A percentile compares a stretch with the other conserved stretches of the same genome.
phyloP scores from a whole-genome alignment of 768 basidiomycete genomes.

The Suillus ampliporus region DNA sequence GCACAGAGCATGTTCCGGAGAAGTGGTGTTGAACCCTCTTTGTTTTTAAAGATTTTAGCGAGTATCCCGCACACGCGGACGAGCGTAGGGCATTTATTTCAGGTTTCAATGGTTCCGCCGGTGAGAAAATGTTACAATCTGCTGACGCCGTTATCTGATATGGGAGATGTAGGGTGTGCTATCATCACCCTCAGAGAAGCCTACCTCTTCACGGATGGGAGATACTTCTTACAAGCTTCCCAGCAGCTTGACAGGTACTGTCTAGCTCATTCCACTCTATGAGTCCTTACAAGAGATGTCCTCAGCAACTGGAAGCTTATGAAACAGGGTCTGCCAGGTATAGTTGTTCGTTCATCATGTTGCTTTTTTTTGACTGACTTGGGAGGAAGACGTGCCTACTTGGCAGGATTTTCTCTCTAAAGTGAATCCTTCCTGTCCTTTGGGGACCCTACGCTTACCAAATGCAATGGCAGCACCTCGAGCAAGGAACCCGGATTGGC shows the following conservation, averaged over 20 bases:
- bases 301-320: constrained; percentile 89
- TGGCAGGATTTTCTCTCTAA: constrained; percentile 89
- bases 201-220: constrained; percentile 91
- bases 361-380: constrained; percentile 21
- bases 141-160: constrained; percentile 12
- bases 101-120: constrained; percentile 94
- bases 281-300: not conserved
- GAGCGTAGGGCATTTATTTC: constrained; percentile 87
- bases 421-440: constrained; percentile 41
- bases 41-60: constrained; percentile 75
- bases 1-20: constrained; percentile 30
- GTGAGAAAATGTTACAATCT: constrained; percentile 42
- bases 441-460: constrained; percentile 9
- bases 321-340: constrained; percentile 88
- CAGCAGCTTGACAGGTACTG: constrained; percentile 85
- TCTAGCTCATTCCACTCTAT: not conserved
- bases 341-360: constrained; percentile 19
- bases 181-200: constrained; percentile 75
- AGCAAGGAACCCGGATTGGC: constrained; percentile 68
- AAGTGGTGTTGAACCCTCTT: constrained; percentile 2
- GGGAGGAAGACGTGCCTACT: constrained; percentile 72
- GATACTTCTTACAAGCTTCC: constrained; percentile 93
- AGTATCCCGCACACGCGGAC: constrained; percentile 87
- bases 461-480: constrained; percentile 55
- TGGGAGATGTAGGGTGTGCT: constrained; percentile 65